A percentile compares a stretch with the other conserved stretches of the same genome.
Evolutionary conservation across 2,329 filamentous ascomycete genomes (phyloP).

Genomic region (Ascochyta pisi): DNA sequence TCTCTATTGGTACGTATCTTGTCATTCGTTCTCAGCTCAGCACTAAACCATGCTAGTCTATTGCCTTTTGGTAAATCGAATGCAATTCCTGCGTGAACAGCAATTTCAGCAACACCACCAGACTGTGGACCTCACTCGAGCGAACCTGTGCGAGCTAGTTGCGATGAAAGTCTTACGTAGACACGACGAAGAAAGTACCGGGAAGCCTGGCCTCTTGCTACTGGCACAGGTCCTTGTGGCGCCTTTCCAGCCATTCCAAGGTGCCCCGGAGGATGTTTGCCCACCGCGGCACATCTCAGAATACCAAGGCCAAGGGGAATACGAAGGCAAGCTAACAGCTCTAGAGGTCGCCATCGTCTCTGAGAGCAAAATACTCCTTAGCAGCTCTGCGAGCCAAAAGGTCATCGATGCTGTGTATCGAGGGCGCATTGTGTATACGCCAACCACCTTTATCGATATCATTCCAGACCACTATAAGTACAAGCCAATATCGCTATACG

Average conservation of each 20-base stretch:
- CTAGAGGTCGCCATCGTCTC: conserved; percentile 84
- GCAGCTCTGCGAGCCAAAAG: conserved; percentile 78
- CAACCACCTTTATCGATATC: conserved; percentile 80
- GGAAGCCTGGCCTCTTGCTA: conserved; percentile 72
- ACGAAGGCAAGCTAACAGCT: conserved; percentile 71
- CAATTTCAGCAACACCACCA: conserved; percentile 77
- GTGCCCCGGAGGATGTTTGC: conserved; percentile 72
- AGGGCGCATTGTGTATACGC: conserved; percentile 81
- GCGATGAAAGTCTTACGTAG: conserved; percentile 78
- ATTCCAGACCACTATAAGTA: conserved; percentile 87
- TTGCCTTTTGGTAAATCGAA: conserved; percentile 81
- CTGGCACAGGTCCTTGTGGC: conserved; percentile 82
- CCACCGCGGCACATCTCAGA: conserved; percentile 60
- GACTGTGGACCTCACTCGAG: conserved; percentile 80
- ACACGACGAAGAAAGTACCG: conserved; percentile 79
- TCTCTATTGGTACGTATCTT: conserved; percentile 69
- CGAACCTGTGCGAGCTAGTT: conserved; percentile 79
- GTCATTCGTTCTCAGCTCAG: background rate
- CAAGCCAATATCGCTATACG: conserved; percentile 80
- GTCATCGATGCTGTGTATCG: conserved; percentile 84
- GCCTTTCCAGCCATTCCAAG: conserved; percentile 85
- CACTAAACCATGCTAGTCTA: conserved; percentile 64
- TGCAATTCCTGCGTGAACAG: conserved; percentile 81
- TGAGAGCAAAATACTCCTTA: conserved; percentile 79
- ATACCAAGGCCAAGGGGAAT: conserved; percentile 54